Conservation (phyloP, 352 stramenopile genomes). For the Phytophthora hybrid region DNA sequence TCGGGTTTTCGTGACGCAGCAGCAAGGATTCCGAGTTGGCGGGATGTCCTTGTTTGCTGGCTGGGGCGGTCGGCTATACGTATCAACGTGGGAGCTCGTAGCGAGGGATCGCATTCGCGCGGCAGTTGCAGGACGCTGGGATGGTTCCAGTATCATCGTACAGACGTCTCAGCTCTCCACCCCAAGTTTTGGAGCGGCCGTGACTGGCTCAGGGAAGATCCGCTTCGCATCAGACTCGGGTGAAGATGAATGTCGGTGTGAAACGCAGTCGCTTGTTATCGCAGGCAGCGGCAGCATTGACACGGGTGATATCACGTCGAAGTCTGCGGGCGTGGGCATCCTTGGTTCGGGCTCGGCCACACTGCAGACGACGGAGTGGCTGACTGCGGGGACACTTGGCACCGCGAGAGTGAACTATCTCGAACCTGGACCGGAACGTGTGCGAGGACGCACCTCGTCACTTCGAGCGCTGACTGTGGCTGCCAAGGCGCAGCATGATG, state of each 20-base stretch:
- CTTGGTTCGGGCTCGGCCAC: constrained; percentile 24
- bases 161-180: constrained; percentile 27
- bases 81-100: constrained; percentile 21
- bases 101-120: constrained; percentile 25
- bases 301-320: constrained; percentile 26
- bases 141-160: constrained; percentile 20
- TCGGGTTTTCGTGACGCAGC: constrained; percentile 25
- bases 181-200: constrained; percentile 21
- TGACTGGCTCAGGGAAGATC: constrained; percentile 20
- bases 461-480: constrained; percentile 23
- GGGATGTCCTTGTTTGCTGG: constrained; percentile 17
- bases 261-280: constrained; percentile 28
- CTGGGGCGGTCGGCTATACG: constrained; percentile 14
- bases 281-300: constrained; percentile 31
- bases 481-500: constrained; percentile 11
- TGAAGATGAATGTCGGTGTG: constrained; percentile 21
- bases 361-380: constrained; percentile 16
- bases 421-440: constrained; percentile 11
- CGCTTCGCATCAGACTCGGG: constrained; percentile 18
- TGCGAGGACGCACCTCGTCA: constrained; percentile 18
- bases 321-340: constrained; percentile 19
- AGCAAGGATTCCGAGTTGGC: constrained; percentile 15
- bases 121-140: constrained; percentile 23
- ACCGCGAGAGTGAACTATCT: constrained; percentile 29
- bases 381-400: constrained; percentile 24